Evolutionary conservation across 805 yeast species (phyloP), one percentile per base, ranked within the genome.

Genomic region (Hanseniaspora osmophila): DNA sequence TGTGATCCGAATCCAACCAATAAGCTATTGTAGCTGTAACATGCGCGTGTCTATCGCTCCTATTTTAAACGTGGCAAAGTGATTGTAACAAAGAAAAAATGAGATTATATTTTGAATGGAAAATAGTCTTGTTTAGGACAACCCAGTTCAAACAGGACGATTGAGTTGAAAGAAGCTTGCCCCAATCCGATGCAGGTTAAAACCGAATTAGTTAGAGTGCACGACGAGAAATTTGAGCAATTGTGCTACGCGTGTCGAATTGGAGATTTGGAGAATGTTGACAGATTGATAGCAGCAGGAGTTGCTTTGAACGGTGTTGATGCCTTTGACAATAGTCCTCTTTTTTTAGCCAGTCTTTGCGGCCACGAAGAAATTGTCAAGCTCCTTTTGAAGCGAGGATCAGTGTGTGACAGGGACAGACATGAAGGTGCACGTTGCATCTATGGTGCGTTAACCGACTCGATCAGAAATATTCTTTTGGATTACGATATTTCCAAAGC

Each of bases 371-470:
- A 64, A 1, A 69, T 84, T 4, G 92, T 84, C n/a, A 66, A 64
- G 48, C 58, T 78, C 42, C 62, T 84, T 18, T 63, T 84, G 10
- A 68, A 73, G 40, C 62, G 76, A 40, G 94, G 94, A 7, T 86
- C 92, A 0, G 68, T 77, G 7, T 82, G 90, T 58, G 88, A 81
- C 58, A 69, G 85, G 54, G 90, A 83, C 56, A 78, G 87, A n/a
- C 77, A 77, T 54, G 84, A 82, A 58, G 92, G 94, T 2, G 84
- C 80, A 11, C 68, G 83, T 40, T 82, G 90, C 51, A 68, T 83
- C 2, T 82, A 84, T 54, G 92, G 88, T 2, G 92, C 94, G 0
- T 61, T 84, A 46, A 84, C 72, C 15, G 86, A 81, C 55, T 58
- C 65, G 3, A 84, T 84, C 27, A 61, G 87, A 41, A 70, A 72